Percentiles rank a stretch among this genome's conserved stretches.
phyloP scores from a whole-genome alignment of 345 rosid genomes.

The Brassica juncea region DNA sequence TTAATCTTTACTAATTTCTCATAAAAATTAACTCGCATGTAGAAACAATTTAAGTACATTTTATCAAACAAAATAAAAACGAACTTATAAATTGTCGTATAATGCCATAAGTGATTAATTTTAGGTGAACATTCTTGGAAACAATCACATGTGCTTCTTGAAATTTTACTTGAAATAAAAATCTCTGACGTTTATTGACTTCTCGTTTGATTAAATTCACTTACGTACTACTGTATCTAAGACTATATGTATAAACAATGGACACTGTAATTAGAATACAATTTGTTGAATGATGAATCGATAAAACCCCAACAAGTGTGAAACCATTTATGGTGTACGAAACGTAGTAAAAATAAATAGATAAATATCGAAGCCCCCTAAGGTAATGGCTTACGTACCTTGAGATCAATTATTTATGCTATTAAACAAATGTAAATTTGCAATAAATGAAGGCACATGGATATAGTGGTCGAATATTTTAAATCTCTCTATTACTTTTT shows the following conservation, averaged over 20 bases:
- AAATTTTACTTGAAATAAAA: conserved; percentile 5
- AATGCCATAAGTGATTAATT: conserved; percentile 27
- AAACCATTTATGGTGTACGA: conserved; percentile 33
- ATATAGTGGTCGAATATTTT: conserved; percentile 25
- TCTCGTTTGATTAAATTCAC: background rate
- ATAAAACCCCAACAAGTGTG: conserved; percentile 28
- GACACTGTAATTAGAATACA: conserved; percentile 13
- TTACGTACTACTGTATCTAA: background rate
- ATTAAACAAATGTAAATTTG: conserved; percentile 10
- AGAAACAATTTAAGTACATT: background rate
- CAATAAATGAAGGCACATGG: conserved; percentile 56
- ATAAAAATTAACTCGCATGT: background rate
- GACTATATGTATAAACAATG: conserved; percentile 6
- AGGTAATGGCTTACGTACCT: conserved; percentile 37
- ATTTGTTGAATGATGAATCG: background rate
- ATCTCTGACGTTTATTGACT: conserved; percentile 25
- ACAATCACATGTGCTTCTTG: conserved; percentile 35
- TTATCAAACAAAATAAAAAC: background rate
- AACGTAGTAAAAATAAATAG: conserved; percentile 6
- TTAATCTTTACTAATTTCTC: conserved; percentile 2
- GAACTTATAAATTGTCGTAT: conserved; percentile 10
- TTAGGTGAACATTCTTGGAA: conserved; percentile 39
- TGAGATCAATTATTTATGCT: conserved; percentile 28
- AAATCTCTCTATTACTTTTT: background rate
- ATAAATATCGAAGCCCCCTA: conserved; percentile 1